Base-by-base conservation (phyloP, 2,329 filamentous ascomycete species). In the Escovopsis weberi region DNA sequence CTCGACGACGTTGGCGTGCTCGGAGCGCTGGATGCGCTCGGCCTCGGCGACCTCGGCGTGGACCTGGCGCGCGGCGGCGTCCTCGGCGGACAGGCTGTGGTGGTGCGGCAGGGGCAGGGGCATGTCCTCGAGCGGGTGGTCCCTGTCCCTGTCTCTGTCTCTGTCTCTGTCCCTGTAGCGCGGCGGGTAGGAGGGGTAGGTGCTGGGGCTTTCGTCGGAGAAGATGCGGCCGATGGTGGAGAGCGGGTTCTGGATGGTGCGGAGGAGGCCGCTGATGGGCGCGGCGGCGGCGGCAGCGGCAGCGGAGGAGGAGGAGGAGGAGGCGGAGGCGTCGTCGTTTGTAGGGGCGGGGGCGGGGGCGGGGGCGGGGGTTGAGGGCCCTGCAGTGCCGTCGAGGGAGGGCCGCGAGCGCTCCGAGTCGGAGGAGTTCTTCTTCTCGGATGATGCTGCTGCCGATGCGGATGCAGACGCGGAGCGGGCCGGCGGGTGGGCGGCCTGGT, bases 221-320 rank as follows among this genome's bases (percentile, higher is more conserved):
- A 98, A 96, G 47, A 98, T 96, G 41, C 89, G 78, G 3, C 91
- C 91, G 47, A 98, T 94, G 1, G 85, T 93, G 43, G 81, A 86
- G 11, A 98, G 69, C 0, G 91, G 91, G 45, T 78, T 83, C 60
- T 96, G 89, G 43, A 98, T 95, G 0, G 87, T 89, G 38, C 87
- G 78, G 3, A 98, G 68, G 12, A 98, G 67, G 1, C 89, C 88
- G 34, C 81, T 78, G 26, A 95, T 89, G 37, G 88, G 82, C 1
- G 83, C 81, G 41, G 78, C 80, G 40, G 94, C 86, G 33, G 89
- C 84, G 11, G 63, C 58, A 2, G 67, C 66, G 44, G 70, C 67
- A 34, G 74, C 75, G 43, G 71, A 71, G 11, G 70, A 75, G 10
- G 63, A 75, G 10, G 63, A 74, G 38, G 73, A 78, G 43, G 63